phyloP scores from a whole-genome alignment of 305 asterid species.

The Rubia balearica region DNA sequence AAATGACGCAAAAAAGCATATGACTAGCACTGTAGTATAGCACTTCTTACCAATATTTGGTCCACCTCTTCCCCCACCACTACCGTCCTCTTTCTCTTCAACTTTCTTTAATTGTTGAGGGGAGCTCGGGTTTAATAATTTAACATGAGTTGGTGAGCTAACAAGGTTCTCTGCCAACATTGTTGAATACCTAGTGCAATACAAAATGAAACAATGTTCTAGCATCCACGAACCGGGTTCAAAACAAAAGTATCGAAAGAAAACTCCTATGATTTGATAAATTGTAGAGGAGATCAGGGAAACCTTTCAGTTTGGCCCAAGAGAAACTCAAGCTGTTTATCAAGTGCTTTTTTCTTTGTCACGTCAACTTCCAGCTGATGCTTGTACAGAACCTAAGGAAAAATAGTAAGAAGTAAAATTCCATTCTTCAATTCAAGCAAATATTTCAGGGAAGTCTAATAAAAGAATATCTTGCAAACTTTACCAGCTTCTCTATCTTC shows the following conservation, averaged over 20 bases:
- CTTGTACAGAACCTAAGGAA: constrained; percentile 74
- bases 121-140: constrained; percentile 30
- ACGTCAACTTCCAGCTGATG: constrained; percentile 88
- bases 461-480: constrained; percentile 22
- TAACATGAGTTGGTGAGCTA: constrained; percentile 44
- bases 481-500: constrained; percentile 94
- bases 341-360: constrained; percentile 93
- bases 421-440: constrained; percentile 14
- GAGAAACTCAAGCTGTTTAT: constrained; percentile 95
- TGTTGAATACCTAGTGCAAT: constrained; percentile 71
- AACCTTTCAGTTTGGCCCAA: constrained; percentile 99
- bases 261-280: neutral
- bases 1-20: neutral
- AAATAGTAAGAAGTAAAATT: constrained; percentile 16
- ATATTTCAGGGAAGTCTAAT: neutral
- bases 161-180: constrained; percentile 99
- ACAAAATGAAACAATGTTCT: constrained; percentile 6
- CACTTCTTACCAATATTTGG: constrained; percentile 47
- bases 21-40: constrained; percentile 7
- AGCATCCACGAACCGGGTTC: neutral
- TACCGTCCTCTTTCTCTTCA: constrained; percentile 33
- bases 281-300: neutral
- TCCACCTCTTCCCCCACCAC: constrained; percentile 29
- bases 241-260: neutral
- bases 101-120: constrained; percentile 38